Evolutionary conservation across 331 rosid genomes (phyloP).

Genomic region (Quercus lobata): DNA sequence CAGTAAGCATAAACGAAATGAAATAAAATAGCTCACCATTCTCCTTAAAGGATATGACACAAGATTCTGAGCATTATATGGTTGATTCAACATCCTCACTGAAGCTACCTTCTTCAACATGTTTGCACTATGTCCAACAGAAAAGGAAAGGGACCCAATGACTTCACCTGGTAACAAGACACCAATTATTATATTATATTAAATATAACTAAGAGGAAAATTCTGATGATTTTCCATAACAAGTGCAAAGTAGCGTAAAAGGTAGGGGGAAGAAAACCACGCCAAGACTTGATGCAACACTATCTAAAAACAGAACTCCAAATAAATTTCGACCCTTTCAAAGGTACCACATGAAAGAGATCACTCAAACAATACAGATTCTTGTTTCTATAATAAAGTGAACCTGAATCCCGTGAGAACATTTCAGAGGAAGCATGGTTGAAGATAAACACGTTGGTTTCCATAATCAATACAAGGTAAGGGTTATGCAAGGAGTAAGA

Average conservation of each 20-base stretch:
- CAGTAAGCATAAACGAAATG: slow-evolving; percentile 8
- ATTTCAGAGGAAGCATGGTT: neutral
- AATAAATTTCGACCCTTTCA: neutral
- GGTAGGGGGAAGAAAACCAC: neutral
- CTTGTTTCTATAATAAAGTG: neutral
- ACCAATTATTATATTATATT: slow-evolving; percentile 3
- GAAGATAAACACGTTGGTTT: neutral
- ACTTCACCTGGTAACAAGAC: slow-evolving; percentile 69
- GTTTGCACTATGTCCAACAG: slow-evolving; percentile 75
- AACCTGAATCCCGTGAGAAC: neutral
- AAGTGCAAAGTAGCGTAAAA: neutral
- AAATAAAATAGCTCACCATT: slow-evolving; percentile 48
- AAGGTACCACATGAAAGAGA: neutral
- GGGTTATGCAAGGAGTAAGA: neutral
- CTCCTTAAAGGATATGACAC: slow-evolving; percentile 60
- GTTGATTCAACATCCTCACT: slow-evolving; percentile 59
- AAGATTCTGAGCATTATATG: slow-evolving; percentile 41
- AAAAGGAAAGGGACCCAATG: slow-evolving; percentile 80
- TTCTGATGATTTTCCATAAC: neutral
- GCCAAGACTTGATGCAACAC: neutral
- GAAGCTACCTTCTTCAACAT: slow-evolving; percentile 75
- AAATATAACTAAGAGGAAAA: neutral
- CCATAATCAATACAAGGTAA: neutral
- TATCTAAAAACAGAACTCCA: neutral
- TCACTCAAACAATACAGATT: no score